Base-by-base conservation (phyloP, 176 grass and related monocot species). In the Cocos nucifera region DNA sequence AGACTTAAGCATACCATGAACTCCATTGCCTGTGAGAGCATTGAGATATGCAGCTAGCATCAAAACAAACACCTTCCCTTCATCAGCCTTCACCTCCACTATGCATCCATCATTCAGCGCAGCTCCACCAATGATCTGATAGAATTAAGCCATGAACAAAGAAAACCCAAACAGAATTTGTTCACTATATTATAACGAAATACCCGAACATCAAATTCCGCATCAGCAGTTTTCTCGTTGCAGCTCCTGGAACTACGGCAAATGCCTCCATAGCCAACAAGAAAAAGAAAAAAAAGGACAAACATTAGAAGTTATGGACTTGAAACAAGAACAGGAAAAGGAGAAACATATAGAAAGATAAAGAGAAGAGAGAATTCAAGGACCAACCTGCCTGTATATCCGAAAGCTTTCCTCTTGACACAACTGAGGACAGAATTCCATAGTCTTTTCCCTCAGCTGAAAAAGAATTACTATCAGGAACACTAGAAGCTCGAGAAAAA, bases 191-290 rank as follows among this genome's bases (percentile, higher is more conserved):
- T 56, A 1, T 1, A 44, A 39, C 12, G 18, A 44, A 29, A 62
- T 57, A 96, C 91, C 92, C 90, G 92, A 25, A 96, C 92, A 66
- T 90, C 83, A 87, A 96, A 66, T 96, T 83, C 1, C 86, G 75
- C 92, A 90, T 96, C 49, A 83, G 75, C 16, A 96, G 80, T 19
- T 85, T 85, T 23, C 83, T 82, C 78, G 61, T 88, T 2, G 92
- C 92, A 0, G 86, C 92, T 79, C 90, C 92, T 6, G 83, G 73
- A 62, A 90, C 89, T 65, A 96, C 92, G 17, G 78, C 59, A 72
- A 96, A 96, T 52, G 92, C 83, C 64, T 90, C 92, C 85, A 65
- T 15, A 50, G 27, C 61, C 17, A 73, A 32, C 16, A 18, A 57
- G 27, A 23, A 59, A 6, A 56, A 50, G 27, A 56, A 62, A 50